Conservation (phyloP, 768 basidiomycete genomes). For the Hirschioporus abietinus region DNA sequence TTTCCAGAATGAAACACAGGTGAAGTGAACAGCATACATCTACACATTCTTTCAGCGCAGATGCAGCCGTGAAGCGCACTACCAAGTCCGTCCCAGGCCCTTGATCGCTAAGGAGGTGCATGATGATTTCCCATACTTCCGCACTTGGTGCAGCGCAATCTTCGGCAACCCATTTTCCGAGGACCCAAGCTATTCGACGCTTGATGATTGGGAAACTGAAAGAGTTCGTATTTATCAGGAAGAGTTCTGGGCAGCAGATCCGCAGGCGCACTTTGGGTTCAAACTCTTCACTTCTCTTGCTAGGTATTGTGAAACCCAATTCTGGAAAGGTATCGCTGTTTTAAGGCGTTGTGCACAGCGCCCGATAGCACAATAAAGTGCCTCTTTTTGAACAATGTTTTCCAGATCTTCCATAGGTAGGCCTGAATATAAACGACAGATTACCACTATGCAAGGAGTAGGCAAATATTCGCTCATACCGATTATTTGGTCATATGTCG, state of each 20-base stretch:
- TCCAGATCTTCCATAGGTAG: constrained; percentile 49
- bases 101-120: constrained; percentile 68
- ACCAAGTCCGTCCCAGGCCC: constrained; percentile 73
- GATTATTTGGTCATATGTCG: constrained; percentile 54
- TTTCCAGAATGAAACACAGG: background rate
- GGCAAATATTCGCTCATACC: constrained; percentile 34
- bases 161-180: constrained; percentile 84
- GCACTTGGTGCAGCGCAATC: constrained; percentile 47
- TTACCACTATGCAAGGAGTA: constrained; percentile 1
- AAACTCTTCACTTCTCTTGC: constrained; percentile 51
- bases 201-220: constrained; percentile 85
- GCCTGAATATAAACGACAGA: constrained; percentile 28
- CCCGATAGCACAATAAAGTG: constrained; percentile 85
- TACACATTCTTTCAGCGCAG: constrained; percentile 74
- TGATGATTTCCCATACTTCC: constrained; percentile 74
- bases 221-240: background rate
- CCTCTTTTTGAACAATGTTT: constrained; percentile 73
- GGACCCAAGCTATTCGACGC: constrained; percentile 90
- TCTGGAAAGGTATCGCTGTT: constrained; percentile 58
- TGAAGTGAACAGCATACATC: constrained; percentile 51
- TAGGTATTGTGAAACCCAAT: constrained; percentile 63
- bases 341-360: constrained; percentile 65
- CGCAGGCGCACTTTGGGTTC: constrained; percentile 47
- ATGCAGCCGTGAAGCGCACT: constrained; percentile 80
- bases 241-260: background rate